Conservation (phyloP, 305 asterid genomes). For the Solanum hybrid region DNA sequence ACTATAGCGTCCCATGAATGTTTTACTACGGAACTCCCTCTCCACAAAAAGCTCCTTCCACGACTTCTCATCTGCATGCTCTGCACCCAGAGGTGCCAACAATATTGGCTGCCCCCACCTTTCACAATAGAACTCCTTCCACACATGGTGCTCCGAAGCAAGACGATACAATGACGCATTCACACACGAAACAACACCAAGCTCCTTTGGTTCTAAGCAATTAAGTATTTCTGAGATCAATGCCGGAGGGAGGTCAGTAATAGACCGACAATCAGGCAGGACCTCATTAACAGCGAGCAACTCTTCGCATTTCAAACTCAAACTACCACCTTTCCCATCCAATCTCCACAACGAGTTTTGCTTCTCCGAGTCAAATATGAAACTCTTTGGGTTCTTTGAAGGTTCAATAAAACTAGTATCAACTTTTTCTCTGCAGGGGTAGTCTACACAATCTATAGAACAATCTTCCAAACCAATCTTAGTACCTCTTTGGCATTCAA, state of each 20-base stretch:
- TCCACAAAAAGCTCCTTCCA: slow-evolving; percentile 88
- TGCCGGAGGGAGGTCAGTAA: slow-evolving; percentile 76
- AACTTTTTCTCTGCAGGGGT: neutral
- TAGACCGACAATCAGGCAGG: slow-evolving; percentile 18
- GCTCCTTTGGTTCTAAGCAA: slow-evolving; percentile 83
- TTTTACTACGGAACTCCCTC: slow-evolving; percentile 84
- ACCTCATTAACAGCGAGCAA: slow-evolving; percentile 23
- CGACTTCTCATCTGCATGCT: slow-evolving; percentile 44
- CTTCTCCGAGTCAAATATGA: slow-evolving; percentile 21
- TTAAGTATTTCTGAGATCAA: slow-evolving; percentile 67
- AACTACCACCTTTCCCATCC: slow-evolving; percentile 22
- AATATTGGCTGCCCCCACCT: slow-evolving; percentile 76
- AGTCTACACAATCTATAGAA: slow-evolving; percentile 21
- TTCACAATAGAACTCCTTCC: slow-evolving; percentile 89
- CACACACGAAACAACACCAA: slow-evolving; percentile 82
- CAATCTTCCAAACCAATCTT: slow-evolving; percentile 24
- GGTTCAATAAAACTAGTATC: slow-evolving; percentile 1
- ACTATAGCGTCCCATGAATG: slow-evolving; percentile 72
- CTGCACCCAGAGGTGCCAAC: slow-evolving; percentile 29
- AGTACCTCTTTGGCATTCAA: slow-evolving; percentile 67
- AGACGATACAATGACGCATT: slow-evolving; percentile 48
- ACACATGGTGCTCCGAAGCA: slow-evolving; percentile 69
- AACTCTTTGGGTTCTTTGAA: neutral
- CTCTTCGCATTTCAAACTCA: neutral
- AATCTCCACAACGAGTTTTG: slow-evolving; percentile 12